Evolutionary conservation across 805 yeast genomes (phyloP).

Genomic region (Huiozyma sinensis): DNA sequence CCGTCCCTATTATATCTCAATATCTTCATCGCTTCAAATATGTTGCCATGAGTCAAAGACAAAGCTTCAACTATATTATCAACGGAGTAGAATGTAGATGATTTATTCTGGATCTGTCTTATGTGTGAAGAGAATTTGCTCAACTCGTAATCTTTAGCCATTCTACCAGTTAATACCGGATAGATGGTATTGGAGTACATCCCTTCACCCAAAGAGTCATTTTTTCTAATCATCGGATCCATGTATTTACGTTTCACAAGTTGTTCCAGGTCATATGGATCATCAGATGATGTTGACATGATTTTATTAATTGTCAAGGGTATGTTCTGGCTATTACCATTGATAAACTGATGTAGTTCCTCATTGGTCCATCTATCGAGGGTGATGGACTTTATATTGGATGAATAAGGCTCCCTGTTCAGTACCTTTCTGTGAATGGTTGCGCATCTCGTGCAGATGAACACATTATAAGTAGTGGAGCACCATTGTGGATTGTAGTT

Average conservation of each 20-base stretch:
- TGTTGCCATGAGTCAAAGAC: slow-evolving; percentile 45
- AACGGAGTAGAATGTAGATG: slow-evolving; percentile 46
- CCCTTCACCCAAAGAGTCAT: not conserved
- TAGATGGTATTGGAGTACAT: not conserved
- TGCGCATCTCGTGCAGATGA: slow-evolving; percentile 80
- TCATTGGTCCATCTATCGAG: slow-evolving; percentile 56
- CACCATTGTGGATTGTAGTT: slow-evolving; percentile 46
- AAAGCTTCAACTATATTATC: slow-evolving; percentile 56
- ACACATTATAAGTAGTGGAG: slow-evolving; percentile 42
- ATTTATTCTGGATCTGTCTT: slow-evolving; percentile 29
- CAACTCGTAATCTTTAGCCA: slow-evolving; percentile 43
- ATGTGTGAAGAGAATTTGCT: slow-evolving; percentile 40
- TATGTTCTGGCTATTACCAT: not conserved
- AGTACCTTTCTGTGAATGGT: slow-evolving; percentile 54
- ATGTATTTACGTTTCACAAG: slow-evolving; percentile 4
- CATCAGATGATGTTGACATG: slow-evolving; percentile 12
- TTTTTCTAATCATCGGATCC: slow-evolving; percentile 38
- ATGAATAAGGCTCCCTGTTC: slow-evolving; percentile 41
- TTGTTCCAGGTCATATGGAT: slow-evolving; percentile 2
- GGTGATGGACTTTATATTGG: slow-evolving; percentile 61
- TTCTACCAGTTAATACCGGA: slow-evolving; percentile 39
- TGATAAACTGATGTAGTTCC: slow-evolving; percentile 36
- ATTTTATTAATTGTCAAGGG: not conserved
- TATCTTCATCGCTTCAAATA: slow-evolving; percentile 48
- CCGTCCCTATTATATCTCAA: slow-evolving; percentile 18